Percentiles rank a stretch among this genome's conserved stretches.
phyloP scores from a whole-genome alignment of 1,139 yeast genomes.

The Entelexis paramagnoliae region DNA sequence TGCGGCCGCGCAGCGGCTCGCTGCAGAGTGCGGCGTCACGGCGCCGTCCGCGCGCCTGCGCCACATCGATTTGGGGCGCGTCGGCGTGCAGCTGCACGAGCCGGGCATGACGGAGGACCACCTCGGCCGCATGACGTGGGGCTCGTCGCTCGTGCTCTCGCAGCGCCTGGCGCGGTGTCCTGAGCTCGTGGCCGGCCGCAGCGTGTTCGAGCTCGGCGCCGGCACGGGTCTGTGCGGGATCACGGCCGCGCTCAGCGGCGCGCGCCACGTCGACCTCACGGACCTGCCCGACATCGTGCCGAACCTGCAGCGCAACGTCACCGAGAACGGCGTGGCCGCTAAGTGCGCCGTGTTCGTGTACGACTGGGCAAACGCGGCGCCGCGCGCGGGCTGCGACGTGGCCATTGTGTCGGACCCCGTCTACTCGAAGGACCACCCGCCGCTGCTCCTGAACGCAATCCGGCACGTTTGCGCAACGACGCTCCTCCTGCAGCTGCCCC shows the following conservation, averaged over 20 bases:
- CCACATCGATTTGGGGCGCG: constrained; percentile 15
- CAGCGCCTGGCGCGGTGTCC: constrained; percentile 38
- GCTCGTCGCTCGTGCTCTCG: constrained; percentile 67
- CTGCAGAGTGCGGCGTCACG: constrained; percentile 79
- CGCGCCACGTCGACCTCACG: constrained; percentile 45
- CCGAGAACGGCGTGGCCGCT: constrained; percentile 11
- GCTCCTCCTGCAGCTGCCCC: constrained; percentile 64
- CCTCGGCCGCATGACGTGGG: constrained; percentile 93
- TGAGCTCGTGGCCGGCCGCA: constrained; percentile 24
- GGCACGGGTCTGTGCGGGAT: constrained; percentile 93
- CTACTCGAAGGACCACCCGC: constrained; percentile 73
- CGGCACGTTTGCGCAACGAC: constrained; percentile 17
- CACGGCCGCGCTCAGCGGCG: constrained; percentile 42
- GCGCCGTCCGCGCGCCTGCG: constrained; percentile 68
- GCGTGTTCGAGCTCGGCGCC: constrained; percentile 70
- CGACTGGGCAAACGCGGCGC: constrained; percentile 54
- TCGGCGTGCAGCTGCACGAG: constrained; percentile 45
- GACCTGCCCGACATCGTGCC: constrained; percentile 70
- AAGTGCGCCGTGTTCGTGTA: constrained; percentile 35
- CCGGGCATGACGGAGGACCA: constrained; percentile 83
- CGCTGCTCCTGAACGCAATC: constrained; percentile 55
- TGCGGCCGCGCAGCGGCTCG: constrained; percentile 53
- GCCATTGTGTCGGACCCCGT: constrained; percentile 78
- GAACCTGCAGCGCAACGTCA: constrained; percentile 51
- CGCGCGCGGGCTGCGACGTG: constrained; percentile 39